phyloP scores from a whole-genome alignment of 495 filamentous ascomycete species.

The Penicillium simplicissimum region DNA sequence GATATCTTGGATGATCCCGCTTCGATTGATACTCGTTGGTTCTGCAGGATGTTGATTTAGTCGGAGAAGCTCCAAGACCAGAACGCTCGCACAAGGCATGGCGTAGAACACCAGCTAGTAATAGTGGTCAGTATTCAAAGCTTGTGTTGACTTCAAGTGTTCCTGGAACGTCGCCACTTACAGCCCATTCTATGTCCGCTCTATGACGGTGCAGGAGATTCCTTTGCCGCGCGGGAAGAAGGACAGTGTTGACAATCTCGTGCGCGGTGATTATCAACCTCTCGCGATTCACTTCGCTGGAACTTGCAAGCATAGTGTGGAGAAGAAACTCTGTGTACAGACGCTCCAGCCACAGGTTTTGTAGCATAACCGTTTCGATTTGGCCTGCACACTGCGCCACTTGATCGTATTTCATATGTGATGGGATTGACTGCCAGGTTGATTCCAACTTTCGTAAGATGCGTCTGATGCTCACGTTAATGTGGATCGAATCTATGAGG shows the following conservation, averaged over 20 bases:
- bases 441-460: background rate
- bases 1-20: conserved; percentile 12
- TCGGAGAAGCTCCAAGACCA: conserved; percentile 12
- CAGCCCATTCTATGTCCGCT: conserved; percentile 1
- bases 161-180: background rate
- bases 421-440: conserved; percentile 1
- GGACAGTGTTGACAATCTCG: conserved; percentile 14
- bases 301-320: conserved; percentile 9
- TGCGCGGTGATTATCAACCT: conserved; percentile 10
- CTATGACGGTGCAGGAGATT: conserved; percentile 5
- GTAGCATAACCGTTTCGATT: background rate
- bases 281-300: background rate
- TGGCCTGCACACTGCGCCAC: background rate
- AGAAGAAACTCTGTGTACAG: background rate
- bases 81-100: conserved; percentile 16
- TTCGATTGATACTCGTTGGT: conserved; percentile 1
- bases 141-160: background rate
- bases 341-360: background rate
- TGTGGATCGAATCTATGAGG: background rate
- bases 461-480: background rate
- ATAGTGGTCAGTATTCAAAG: background rate
- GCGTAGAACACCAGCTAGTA: conserved; percentile 14
- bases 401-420: background rate
- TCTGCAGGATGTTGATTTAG: conserved; percentile 4
- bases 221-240: conserved; percentile 8